Conservation (phyloP, 2,329 filamentous ascomycete genomes). For the Microsporum audouinii region DNA sequence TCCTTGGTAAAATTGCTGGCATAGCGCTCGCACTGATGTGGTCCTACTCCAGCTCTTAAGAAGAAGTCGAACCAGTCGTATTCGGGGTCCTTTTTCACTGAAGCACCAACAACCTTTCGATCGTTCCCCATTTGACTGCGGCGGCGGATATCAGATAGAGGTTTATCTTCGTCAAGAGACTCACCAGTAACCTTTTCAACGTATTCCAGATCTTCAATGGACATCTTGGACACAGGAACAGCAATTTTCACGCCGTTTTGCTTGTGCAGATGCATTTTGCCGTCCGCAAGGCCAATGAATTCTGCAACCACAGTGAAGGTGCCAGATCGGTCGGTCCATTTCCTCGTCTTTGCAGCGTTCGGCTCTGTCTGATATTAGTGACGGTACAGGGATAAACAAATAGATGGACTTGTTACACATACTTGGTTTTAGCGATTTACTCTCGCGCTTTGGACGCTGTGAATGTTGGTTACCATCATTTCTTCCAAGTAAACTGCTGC, state of each 20-base stretch:
- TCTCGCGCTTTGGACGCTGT: constrained; percentile 63
- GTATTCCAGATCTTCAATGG: constrained; percentile 84
- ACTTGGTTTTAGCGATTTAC: constrained; percentile 63
- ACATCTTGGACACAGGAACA: constrained; percentile 92
- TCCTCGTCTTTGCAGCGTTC: constrained; percentile 69
- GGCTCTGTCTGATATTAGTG: constrained; percentile 49
- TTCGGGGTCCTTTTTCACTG: constrained; percentile 41
- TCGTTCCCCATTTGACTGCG: constrained; percentile 32
- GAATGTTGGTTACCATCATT: constrained; percentile 57
- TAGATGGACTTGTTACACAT: constrained; percentile 32
- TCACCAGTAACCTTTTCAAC: constrained; percentile 80
- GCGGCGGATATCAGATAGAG: constrained; percentile 66
- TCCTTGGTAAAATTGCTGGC: constrained; percentile 79
- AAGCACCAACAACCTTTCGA: constrained; percentile 30
- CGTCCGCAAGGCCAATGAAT: constrained; percentile 85
- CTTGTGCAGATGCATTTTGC: constrained; percentile 96
- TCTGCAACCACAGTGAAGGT: constrained; percentile 97
- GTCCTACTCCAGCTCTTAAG: constrained; percentile 78
- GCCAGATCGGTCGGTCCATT: constrained; percentile 89
- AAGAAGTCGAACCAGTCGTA: constrained; percentile 99
- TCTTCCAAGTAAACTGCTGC: constrained; percentile 62
- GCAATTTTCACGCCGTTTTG: constrained; percentile 97
- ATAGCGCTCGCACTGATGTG: constrained; percentile 89
- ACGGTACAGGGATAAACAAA: not conserved
- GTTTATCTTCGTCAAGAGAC: constrained; percentile 84